Evolutionary conservation across 257 asterid genomes (phyloP).

Genomic region (Eucommia ulmoides): DNA sequence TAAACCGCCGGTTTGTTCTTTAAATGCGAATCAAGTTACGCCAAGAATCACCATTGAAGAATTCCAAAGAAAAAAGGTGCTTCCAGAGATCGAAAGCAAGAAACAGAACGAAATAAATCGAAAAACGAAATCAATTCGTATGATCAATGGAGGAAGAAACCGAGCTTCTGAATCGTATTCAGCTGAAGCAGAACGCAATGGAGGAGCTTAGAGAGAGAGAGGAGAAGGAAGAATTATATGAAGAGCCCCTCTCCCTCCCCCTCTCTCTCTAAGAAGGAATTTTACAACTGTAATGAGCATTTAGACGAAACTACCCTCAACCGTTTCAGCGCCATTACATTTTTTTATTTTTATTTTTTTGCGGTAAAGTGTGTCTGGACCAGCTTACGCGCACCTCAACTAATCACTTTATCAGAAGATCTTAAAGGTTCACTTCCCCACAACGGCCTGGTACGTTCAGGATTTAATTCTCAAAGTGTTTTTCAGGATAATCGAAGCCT

Average conservation of each 20-base stretch:
- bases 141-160: background rate
- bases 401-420: too few species aligned
- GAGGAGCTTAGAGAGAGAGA: background rate
- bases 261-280: background rate
- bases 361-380: too few species aligned
- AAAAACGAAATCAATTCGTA: too few species aligned
- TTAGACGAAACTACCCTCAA: slow-evolving; percentile 11
- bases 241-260: background rate
- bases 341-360: too few species aligned
- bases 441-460: too few species aligned
- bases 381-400: background rate
- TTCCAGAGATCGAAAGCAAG: slow-evolving; percentile 10
- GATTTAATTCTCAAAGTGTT: background rate
- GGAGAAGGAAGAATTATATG: background rate
- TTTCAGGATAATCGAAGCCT: slow-evolving; percentile 10
- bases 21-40: slow-evolving; percentile 18
- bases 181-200: background rate
- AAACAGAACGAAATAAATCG: slow-evolving; percentile 11
- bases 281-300: slow-evolving; percentile 10
- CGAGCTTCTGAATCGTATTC: background rate
- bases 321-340: too few species aligned
- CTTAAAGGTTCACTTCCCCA: slow-evolving; percentile 18
- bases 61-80: slow-evolving; percentile 25
- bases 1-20: slow-evolving; percentile 10
- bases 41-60: slow-evolving; percentile 15